These are phyloP conservation scores for Entomortierella beljakovae DNA, from an alignment of 192 early-diverging fungal genomes.

Conservation along the genomic window DNA sequence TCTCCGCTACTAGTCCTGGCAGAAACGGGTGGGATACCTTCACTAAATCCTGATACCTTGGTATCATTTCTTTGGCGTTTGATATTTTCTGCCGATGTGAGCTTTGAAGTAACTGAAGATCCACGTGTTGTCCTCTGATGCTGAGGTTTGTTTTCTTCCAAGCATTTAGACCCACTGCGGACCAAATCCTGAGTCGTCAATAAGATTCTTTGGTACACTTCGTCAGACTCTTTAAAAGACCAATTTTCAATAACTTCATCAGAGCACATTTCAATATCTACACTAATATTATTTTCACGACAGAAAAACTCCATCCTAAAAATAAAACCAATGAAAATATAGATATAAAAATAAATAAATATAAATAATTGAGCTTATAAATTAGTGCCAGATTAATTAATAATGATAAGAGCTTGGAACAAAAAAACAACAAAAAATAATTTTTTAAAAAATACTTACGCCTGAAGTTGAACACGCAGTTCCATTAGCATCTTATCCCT, in stretches of 20 bases:
- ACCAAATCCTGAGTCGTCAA: constrained; percentile 42
- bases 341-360: not conserved
- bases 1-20: not conserved
- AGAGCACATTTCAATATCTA: constrained; percentile 44
- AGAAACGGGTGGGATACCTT: not conserved
- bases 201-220: constrained; percentile 41
- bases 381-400: not conserved
- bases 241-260: constrained; percentile 46
- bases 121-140: not conserved
- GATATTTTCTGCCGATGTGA: no score
- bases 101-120: not conserved
- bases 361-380: not conserved
- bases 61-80: no score
- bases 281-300: constrained; percentile 44
- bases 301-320: constrained; percentile 44
- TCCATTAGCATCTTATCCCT: constrained; percentile 40
- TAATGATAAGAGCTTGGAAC: not conserved
- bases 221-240: constrained; percentile 49
- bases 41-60: not conserved
- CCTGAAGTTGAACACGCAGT: constrained; percentile 36
- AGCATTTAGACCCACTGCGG: constrained; percentile 22
- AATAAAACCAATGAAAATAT: not conserved
- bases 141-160: constrained; percentile 18
- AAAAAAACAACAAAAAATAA: no score
- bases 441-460: constrained; percentile 23